Conservation (phyloP, 2,329 filamentous ascomycete genomes). For the Hymenoscyphus linearis region DNA sequence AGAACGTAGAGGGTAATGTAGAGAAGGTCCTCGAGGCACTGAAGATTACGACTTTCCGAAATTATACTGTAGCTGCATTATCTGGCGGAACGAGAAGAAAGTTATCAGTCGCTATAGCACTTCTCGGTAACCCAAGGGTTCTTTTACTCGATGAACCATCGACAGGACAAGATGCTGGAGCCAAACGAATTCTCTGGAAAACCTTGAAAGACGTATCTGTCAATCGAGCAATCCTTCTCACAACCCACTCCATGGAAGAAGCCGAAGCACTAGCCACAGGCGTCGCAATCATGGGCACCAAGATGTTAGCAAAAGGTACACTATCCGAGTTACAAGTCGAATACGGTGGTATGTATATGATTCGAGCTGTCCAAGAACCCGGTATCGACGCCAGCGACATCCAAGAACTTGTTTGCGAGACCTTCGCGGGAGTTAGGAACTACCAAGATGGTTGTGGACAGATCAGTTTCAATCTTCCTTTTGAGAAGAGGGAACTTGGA, state of each 20-base stretch:
- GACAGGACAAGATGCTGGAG: constrained; percentile 32
- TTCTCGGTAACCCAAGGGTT: constrained; percentile 31
- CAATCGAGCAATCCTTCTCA: constrained; percentile 33
- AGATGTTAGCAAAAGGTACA: constrained; percentile 30
- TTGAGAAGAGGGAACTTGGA: constrained; percentile 20
- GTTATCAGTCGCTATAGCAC: constrained; percentile 31
- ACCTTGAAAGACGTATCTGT: constrained; percentile 26
- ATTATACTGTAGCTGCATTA: constrained; percentile 26
- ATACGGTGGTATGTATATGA: constrained; percentile 20
- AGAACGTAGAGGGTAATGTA: constrained; percentile 27
- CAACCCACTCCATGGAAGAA: constrained; percentile 36
- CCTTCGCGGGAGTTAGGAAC: constrained; percentile 16
- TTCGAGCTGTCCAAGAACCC: constrained; percentile 16
- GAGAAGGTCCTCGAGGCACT: constrained; percentile 28
- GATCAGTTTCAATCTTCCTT: constrained; percentile 21
- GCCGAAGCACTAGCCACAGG: constrained; percentile 33
- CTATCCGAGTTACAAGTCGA: constrained; percentile 17
- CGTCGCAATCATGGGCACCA: constrained; percentile 33
- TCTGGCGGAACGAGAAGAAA: constrained; percentile 32
- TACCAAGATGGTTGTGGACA: constrained; percentile 25
- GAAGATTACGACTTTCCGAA: constrained; percentile 26
- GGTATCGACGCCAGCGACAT: constrained; percentile 9
- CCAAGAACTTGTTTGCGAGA: constrained; percentile 12
- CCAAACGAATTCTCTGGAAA: constrained; percentile 34
- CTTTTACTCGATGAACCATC: constrained; percentile 32